Evolutionary conservation across 73 alveolate genomes (phyloP).

Genomic region (Paramecium sonneborni): DNA sequence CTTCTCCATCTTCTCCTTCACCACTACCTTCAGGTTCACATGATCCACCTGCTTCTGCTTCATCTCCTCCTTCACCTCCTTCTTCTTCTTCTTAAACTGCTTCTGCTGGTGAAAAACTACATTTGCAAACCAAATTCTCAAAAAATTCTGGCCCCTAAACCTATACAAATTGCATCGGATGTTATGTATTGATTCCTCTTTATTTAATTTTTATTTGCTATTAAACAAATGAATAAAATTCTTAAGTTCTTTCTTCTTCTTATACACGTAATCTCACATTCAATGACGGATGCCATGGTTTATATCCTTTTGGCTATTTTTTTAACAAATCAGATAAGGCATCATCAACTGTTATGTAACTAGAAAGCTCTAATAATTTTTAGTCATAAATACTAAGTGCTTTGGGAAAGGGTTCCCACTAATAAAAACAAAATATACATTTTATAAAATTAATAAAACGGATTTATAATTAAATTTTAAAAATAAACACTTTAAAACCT

Average conservation of each 20-base stretch:
- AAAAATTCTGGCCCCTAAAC: conserved; percentile 24
- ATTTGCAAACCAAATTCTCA: conserved; percentile 42
- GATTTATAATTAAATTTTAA: neutral
- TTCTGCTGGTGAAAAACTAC: conserved; percentile 47
- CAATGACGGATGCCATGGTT: conserved; percentile 53
- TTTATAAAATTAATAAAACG: neutral
- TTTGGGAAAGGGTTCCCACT: conserved; percentile 7
- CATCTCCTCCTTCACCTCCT: conserved; percentile 42
- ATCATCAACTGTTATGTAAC: conserved; percentile 45
- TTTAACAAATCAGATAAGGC: conserved; percentile 36
- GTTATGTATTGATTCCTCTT: neutral
- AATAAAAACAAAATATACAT: neutral
- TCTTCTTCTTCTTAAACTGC: conserved; percentile 29
- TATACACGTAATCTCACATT: neutral
- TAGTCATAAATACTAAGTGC: conserved; percentile 32
- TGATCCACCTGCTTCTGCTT: conserved; percentile 8
- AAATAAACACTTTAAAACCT: neutral
- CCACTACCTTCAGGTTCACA: neutral
- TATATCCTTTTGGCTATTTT: conserved; percentile 28
- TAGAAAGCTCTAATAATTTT: conserved; percentile 34
- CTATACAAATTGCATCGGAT: neutral
- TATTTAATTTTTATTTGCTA: neutral
- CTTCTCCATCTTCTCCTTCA: conserved; percentile 19
- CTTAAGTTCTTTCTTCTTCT: neutral
- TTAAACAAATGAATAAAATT: conserved; percentile 46